A percentile compares a stretch with the other conserved stretches of the same genome.
Evolutionary conservation across 768 basidiomycete species (phyloP).

Genomic region (Sarcodon aspratus): DNA sequence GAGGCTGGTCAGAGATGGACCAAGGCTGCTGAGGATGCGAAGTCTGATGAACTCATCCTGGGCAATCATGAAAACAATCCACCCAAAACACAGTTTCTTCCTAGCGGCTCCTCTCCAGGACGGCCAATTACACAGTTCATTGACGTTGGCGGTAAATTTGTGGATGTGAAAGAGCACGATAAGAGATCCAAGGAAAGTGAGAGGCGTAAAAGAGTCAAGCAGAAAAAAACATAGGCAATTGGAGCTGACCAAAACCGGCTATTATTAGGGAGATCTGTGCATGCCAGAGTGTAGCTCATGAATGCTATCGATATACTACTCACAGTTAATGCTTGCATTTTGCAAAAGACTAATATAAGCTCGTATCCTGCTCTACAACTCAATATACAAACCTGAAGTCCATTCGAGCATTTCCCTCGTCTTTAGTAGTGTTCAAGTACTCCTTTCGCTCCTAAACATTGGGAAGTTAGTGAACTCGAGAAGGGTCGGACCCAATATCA

Average conservation of each 20-base stretch:
- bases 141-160: slow-evolving; percentile 64
- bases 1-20: slow-evolving; percentile 24
- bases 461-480: not conserved
- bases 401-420: slow-evolving; percentile 45
- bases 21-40: slow-evolving; percentile 21
- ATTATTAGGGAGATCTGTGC: too few relatives aligned
- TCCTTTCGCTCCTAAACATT: slow-evolving; percentile 35
- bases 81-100: slow-evolving; percentile 1
- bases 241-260: too few relatives aligned
- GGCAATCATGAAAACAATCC: slow-evolving; percentile 8
- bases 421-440: slow-evolving; percentile 51
- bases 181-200: slow-evolving; percentile 38
- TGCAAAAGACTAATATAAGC: not conserved
- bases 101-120: slow-evolving; percentile 24
- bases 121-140: slow-evolving; percentile 54
- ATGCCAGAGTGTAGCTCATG: too few relatives aligned
- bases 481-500: not conserved
- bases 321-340: too few relatives aligned
- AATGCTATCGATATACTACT: too few relatives aligned
- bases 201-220: slow-evolving; percentile 28
- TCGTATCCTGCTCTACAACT: not conserved
- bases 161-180: slow-evolving; percentile 42
- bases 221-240: slow-evolving; percentile 10
- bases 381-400: slow-evolving; percentile 60
- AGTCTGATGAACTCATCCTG: slow-evolving; percentile 28